Base-by-base conservation (phyloP, 805 yeast species). In the Spathaspora hagerdaliae region DNA sequence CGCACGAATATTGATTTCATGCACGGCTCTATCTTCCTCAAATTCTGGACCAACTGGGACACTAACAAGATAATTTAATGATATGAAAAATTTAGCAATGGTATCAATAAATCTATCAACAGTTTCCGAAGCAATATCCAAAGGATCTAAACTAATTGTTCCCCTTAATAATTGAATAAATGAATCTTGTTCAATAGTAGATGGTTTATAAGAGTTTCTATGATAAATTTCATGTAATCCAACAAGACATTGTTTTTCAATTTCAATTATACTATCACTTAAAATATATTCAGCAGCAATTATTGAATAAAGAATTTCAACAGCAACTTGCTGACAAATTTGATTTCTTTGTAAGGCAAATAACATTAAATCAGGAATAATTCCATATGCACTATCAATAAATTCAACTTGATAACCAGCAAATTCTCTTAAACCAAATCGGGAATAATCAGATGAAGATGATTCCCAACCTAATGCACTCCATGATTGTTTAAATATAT, bases 11-110 rank as follows among this genome's bases (percentile, higher is more conserved):
- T 83, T 85, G 58, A 89, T 73, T 48, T 81, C 80, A 59, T 85
- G 86, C 77, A 86, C 85, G 5, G 90, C 83, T 57, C 96, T 26
- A 63, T 89, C 96, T 60, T 87, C 92, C 55, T 86, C 92, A 63
- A 85, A 90, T 57, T 88, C 96, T 36, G 82, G 82, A 14, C 90
- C 90, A 39, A 74, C 76, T 11, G 96, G 96, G 46, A 89, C 88
- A 47, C 78, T 76, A 54, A 78, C 78, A 54, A 85, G 77, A 55
- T 86, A 88, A 49, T 79, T 74, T 56, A 86, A 73, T 12, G 81
- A 79, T 44, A 74, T 79, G 47, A 87, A 64, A 63, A 87, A 86
- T 24, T 80, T 83, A 26, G 79, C 63, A 34, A 87, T 54, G 37
- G 77, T 79, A 14, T 31, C 26, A 44, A 84, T 71, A 45, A 81